Evolutionary conservation across 2,329 filamentous ascomycete genomes (phyloP).

Genomic region (Aspergillus fructus): DNA sequence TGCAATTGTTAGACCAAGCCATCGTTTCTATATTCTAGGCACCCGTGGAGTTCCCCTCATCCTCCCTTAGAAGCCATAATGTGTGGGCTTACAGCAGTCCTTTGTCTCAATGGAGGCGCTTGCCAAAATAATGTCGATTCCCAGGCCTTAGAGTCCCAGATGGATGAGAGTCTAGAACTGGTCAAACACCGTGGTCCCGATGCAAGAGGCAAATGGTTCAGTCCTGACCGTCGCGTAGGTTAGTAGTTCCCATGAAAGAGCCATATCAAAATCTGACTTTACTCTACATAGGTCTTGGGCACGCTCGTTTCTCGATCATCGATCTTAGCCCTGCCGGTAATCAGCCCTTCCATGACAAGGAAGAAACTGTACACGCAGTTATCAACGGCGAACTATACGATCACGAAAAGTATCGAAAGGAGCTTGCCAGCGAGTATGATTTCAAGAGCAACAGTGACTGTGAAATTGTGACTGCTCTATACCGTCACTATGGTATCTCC

Average conservation of each 20-base stretch:
- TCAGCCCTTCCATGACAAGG: conserved; percentile 48
- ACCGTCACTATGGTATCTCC: conserved; percentile 49
- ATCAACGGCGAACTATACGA: conserved; percentile 63
- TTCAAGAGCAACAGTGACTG: conserved; percentile 52
- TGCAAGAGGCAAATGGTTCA: conserved; percentile 48
- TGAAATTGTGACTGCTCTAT: conserved; percentile 55
- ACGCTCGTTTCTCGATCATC: conserved; percentile 55
- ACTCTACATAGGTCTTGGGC: conserved; percentile 42
- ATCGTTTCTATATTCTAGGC: neutral
- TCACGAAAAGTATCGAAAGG: conserved; percentile 45
- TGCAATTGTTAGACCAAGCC: neutral
- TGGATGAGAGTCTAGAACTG: conserved; percentile 36
- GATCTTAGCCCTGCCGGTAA: conserved; percentile 49
- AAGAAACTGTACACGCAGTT: conserved; percentile 52
- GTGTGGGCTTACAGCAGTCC: conserved; percentile 15
- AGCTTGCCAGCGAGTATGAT: conserved; percentile 40
- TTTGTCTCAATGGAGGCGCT: neutral
- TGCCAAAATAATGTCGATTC: neutral
- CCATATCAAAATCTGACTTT: neutral
- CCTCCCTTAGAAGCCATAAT: neutral
- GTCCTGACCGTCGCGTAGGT: conserved; percentile 45
- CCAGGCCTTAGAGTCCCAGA: conserved; percentile 2
- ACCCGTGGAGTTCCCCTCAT: neutral
- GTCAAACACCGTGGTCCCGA: conserved; percentile 50
- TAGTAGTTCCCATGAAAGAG: neutral